These are phyloP conservation scores for Petunia secreta DNA, from an alignment of 257 asterid genomes.

Conservation along the genomic window DNA sequence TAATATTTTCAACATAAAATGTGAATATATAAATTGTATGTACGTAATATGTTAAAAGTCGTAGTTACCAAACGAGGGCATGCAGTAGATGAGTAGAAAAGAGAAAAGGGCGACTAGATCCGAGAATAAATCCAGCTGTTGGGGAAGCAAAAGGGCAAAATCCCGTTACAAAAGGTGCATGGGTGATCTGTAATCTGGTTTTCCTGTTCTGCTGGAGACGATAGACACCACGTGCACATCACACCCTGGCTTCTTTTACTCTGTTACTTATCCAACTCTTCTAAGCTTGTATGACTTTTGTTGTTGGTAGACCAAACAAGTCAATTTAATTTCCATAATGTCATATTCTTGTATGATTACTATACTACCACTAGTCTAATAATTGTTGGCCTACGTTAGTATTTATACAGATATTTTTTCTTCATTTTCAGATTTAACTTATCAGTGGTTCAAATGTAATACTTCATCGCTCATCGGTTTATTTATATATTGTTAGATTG, in stretches of 20 bases:
- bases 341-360: neutral
- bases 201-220: slow-evolving; percentile 21
- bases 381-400: neutral
- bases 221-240: slow-evolving; percentile 15
- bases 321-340: neutral
- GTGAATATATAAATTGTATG: neutral
- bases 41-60: neutral
- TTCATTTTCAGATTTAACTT: neutral
- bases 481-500: too few relatives aligned
- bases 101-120: slow-evolving; percentile 25
- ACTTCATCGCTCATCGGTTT: too few relatives aligned
- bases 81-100: slow-evolving; percentile 1
- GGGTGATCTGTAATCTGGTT: slow-evolving; percentile 12
- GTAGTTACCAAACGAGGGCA: neutral
- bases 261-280: neutral
- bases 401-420: neutral
- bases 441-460: neutral
- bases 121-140: slow-evolving; percentile 42
- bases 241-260: neutral
- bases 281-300: neutral
- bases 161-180: slow-evolving; percentile 19
- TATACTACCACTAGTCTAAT: neutral
- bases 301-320: neutral
- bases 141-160: slow-evolving; percentile 26
- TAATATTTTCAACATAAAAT: neutral